A percentile compares a stretch with the other conserved stretches of the same genome.
Conservation (phyloP, 2,329 filamentous ascomycete species). For the Curvularia verruculosa region DNA sequence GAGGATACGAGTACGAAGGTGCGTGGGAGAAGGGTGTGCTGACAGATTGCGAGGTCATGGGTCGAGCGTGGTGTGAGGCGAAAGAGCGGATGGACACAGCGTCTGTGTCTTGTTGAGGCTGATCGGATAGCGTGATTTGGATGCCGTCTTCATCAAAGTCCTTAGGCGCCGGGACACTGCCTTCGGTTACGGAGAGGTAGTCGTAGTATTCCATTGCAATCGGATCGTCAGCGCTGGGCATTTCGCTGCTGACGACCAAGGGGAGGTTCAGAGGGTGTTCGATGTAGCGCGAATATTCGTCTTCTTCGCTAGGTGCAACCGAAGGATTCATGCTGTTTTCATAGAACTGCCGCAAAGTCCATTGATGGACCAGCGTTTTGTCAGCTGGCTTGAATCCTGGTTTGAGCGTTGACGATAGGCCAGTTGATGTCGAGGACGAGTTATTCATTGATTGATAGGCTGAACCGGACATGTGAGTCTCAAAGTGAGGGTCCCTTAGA, state of each 20-base stretch:
- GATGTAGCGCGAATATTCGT: slow-evolving; percentile 89
- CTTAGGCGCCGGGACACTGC: slow-evolving; percentile 22
- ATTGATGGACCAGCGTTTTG: slow-evolving; percentile 82
- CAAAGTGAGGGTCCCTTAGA: slow-evolving; percentile 49
- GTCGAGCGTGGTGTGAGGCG: slow-evolving; percentile 22
- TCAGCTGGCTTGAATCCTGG: slow-evolving; percentile 63
- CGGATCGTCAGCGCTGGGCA: slow-evolving; percentile 58
- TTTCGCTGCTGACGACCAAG: slow-evolving; percentile 74
- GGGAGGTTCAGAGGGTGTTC: slow-evolving; percentile 86
- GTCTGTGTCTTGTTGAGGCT: slow-evolving; percentile 32
- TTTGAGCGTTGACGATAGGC: slow-evolving; percentile 31
- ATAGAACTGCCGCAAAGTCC: slow-evolving; percentile 86
- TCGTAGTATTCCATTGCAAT: slow-evolving; percentile 73
- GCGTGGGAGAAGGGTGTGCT: slow-evolving; percentile 45
- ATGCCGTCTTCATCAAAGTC: slow-evolving; percentile 27
- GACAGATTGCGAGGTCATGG: slow-evolving; percentile 35
- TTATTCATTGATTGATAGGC: slow-evolving; percentile 35
- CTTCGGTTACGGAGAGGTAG: slow-evolving; percentile 68
- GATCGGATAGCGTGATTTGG: slow-evolving; percentile 20
- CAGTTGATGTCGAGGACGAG: slow-evolving; percentile 38
- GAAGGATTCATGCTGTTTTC: slow-evolving; percentile 84
- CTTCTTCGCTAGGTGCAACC: slow-evolving; percentile 75
- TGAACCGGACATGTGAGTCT: slow-evolving; percentile 34
- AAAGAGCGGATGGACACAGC: slow-evolving; percentile 35
- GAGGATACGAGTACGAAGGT: slow-evolving; percentile 32